These are phyloP conservation scores for Conticribra weissflogii DNA, from an alignment of 108 stramenopile genomes.

Conservation along the genomic window DNA sequence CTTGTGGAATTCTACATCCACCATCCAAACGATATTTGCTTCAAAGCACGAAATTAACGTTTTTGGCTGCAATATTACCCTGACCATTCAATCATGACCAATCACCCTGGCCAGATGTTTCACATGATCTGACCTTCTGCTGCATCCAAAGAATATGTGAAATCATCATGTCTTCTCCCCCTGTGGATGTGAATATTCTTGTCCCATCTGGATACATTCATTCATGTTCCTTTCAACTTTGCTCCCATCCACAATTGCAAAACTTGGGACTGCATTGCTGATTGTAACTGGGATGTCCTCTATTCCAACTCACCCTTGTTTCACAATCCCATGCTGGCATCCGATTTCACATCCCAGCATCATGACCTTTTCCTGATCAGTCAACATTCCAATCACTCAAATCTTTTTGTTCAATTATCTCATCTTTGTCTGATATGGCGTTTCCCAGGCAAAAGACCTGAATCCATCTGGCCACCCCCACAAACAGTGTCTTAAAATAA, in stretches of 20 bases:
- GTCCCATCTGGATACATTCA: constrained; percentile 3
- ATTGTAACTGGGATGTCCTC: constrained; percentile 7
- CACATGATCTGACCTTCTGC: constrained; percentile 12
- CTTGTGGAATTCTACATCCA: constrained; percentile 7
- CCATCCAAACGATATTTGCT: constrained; percentile 6
- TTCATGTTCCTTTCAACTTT: constrained; percentile 29
- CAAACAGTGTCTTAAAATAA: no score
- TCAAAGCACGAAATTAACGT: constrained; percentile 12
- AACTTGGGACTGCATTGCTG: constrained; percentile 9
- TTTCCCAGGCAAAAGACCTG: no score
- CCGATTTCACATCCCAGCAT: no score
- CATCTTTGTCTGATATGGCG: no score
- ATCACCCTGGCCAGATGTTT: neutral
- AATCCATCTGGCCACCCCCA: no score
- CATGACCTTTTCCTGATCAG: no score
- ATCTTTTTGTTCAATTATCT: no score
- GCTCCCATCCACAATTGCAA: constrained; percentile 7
- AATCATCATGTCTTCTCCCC: neutral
- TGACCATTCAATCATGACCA: neutral
- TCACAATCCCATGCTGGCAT: neutral
- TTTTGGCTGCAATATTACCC: constrained; percentile 30
- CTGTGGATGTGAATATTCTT: constrained; percentile 3
- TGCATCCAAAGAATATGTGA: constrained; percentile 1
- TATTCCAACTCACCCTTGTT: neutral
- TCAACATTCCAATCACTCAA: no score